Evolutionary conservation across 73 alveolate genomes (phyloP).

Genomic region (Symbiodinium pilosum): DNA sequence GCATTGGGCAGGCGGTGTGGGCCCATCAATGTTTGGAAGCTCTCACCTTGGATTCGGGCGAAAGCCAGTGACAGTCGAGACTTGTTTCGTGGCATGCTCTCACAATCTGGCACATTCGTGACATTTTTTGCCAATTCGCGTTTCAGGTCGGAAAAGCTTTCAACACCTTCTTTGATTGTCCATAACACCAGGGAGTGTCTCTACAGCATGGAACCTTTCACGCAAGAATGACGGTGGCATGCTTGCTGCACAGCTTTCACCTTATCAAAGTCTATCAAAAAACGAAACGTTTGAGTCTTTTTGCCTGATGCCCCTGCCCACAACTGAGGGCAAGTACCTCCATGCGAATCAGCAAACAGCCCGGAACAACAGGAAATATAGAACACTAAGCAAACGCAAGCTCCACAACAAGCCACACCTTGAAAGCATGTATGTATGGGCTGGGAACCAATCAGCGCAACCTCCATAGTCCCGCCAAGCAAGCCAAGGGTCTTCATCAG

Average conservation of each 20-base stretch:
- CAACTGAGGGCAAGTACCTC: background rate
- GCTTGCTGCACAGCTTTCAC: background rate
- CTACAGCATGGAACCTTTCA: too few relatives aligned
- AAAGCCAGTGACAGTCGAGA: background rate
- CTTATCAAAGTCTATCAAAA: background rate
- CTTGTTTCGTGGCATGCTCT: background rate
- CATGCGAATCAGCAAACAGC: background rate
- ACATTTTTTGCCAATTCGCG: background rate
- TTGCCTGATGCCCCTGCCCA: background rate
- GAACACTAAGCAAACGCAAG: background rate
- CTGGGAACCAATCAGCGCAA: background rate
- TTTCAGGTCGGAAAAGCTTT: too few relatives aligned
- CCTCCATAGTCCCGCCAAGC: background rate
- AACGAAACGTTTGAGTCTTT: background rate
- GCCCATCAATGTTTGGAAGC: background rate
- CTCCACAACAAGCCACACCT: background rate
- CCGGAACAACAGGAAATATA: background rate
- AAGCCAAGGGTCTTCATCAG: background rate
- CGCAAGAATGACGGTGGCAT: too few relatives aligned
- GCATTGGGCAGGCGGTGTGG: background rate
- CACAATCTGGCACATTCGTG: background rate
- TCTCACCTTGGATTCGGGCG: background rate
- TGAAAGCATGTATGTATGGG: background rate
- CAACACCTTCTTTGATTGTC: background rate
- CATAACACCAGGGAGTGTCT: background rate